Evolutionary conservation across 148 eudicot species (phyloP), one percentile per base, ranked within the genome.

Genomic region (Vaccinium darrowii): DNA sequence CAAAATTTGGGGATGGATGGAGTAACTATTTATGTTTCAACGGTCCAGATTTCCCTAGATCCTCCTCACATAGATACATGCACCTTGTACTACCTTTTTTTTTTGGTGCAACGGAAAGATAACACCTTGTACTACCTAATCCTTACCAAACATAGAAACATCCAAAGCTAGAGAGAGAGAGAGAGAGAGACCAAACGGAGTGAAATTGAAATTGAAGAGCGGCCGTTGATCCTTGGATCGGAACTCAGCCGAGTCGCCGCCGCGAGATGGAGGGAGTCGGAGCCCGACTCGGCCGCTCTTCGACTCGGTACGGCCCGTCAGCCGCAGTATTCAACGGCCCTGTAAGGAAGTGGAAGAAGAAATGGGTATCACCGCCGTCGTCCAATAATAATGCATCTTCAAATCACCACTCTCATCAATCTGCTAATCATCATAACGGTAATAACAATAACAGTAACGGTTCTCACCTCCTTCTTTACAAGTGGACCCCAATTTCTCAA

Each of bases 341-440:
- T 12, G 98, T 95, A 3, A 86, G 98, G 50, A 95, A 89, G 85
- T 95, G 98, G 98, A 95, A 93, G 93, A 95, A 95, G 90, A 90
- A 89, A 58, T 95, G 98, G 98, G 84, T 91, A 0, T 23, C 91
- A 39, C 92, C 98, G 4, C 53, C 87, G 21, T 0, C 92, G 5
- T 65, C 72, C 72, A 9, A 23, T 1, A 86, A 75, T 49, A 53
- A 52, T 25, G 67, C 75, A 10, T 83, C 90, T 2, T 84, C 91
- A 0, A 85, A 83, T 77, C 85, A 83, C 78, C 83, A 84, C 65
- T 77, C 85, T 19, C 80, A 83, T 79, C 81, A 82, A 74, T 82
- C 86, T 13, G 2, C 79, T 54, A 30, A 76, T 60, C 75, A 86
- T 56, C 89, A 88, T 72, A 92, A 87, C 25, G 69, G 25, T 72